Evolutionary conservation across 106 monocot species (phyloP).

Genomic region (Acorus calamus): DNA sequence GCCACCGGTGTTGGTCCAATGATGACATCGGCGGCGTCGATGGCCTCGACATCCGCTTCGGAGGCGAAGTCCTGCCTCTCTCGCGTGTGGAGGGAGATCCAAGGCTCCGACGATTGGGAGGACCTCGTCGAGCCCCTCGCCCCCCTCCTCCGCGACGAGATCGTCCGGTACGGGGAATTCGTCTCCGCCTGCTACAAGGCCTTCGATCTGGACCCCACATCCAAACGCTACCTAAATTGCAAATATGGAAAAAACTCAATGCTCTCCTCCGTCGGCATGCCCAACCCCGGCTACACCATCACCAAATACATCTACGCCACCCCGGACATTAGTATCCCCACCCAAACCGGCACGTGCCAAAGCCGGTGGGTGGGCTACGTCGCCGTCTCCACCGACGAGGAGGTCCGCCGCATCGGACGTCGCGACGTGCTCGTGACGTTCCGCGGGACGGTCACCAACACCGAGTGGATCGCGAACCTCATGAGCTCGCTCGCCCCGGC

Average conservation of each 20-base stretch:
- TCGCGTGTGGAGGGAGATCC: conserved; percentile 39
- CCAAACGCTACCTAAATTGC: conserved; percentile 44
- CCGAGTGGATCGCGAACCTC: too few species aligned
- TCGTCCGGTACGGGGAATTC: conserved; percentile 44
- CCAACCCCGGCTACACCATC: conserved; percentile 24
- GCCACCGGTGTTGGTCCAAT: too few species aligned
- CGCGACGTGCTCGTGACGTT: conserved; percentile 38
- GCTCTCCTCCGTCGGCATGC: conserved; percentile 21
- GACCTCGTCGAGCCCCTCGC: conserved; percentile 24
- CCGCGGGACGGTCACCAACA: neutral
- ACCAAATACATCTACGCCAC: conserved; percentile 46
- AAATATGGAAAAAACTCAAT: conserved; percentile 27
- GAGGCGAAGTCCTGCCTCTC: neutral
- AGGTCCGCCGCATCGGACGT: conserved; percentile 18
- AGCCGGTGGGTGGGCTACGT: conserved; percentile 60
- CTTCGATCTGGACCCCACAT: conserved; percentile 39
- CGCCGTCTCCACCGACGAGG: conserved; percentile 28
- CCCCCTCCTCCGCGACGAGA: conserved; percentile 37
- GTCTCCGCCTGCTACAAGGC: conserved; percentile 42
- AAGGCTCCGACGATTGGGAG: conserved; percentile 43
- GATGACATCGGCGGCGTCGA: too few species aligned
- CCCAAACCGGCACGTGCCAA: conserved; percentile 8
- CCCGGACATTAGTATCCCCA: conserved; percentile 20
- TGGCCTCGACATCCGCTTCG: too few species aligned
- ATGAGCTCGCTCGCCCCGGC: too few species aligned